Base-by-base conservation (phyloP, 805 yeast genomes). In the Saccharomycodes ludwigii region DNA sequence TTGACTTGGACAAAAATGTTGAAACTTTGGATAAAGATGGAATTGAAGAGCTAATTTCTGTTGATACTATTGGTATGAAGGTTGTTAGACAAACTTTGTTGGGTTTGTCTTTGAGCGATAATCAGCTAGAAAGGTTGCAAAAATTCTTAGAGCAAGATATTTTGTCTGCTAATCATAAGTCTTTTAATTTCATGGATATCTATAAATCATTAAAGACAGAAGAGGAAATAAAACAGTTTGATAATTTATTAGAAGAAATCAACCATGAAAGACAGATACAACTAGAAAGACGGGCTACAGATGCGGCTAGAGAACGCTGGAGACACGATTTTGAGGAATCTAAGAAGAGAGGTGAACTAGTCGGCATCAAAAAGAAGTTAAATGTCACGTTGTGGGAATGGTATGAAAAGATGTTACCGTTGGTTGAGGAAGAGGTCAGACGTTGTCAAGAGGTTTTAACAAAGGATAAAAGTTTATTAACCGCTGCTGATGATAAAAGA, bases 261-360 rank as follows among this genome's bases (percentile, higher is more conserved):
- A 86, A 91, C 42, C 71, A 69, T 34, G 72, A 71, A 17, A 71
- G 98, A 50, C 95, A 91, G 52, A 61, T 70, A 28, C 68, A 68
- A 19, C 51, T 91, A 20, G 98, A 91, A 54, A 42, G 45, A 18
- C 16, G 79, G 36, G 88, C 94, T 3, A 63, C 81, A 2, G 86
- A 80, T 40, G 86, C 88, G 1, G 94, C 97, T 1, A 73, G 71
- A 40, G 83, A 77, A 46, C 78, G 81, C 52, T 88, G 98, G 98
- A 76, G 73, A 50, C 76, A 75, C 42, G 86, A 76, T 40, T 78
- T 71, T 43, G 93, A 83, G 44, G 73, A 70, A 32, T 65, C 73
- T 47, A 62, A 63, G 36, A 63, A 66, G 29, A 65, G 77, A 41
- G 83, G 83, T 15, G 72, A 65, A 9, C 35, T 53, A 18, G 47